Percentiles rank a stretch among this genome's conserved stretches.
These are phyloP conservation scores for Hibiscus tridactylites DNA, from an alignment of 345 rosid genomes.

Conservation along the genomic window DNA sequence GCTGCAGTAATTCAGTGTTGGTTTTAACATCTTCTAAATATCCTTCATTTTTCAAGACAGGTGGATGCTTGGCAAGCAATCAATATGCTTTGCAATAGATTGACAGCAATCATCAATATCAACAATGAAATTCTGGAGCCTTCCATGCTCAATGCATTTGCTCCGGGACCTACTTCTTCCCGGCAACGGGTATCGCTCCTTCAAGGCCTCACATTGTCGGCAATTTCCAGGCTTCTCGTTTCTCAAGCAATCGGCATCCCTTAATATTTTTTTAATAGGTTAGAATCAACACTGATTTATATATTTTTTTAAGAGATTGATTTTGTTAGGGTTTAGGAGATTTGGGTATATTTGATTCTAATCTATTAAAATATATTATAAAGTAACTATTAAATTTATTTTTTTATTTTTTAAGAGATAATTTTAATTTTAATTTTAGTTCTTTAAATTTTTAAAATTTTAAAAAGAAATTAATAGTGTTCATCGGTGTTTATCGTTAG, in stretches of 20 bases:
- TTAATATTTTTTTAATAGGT: not conserved
- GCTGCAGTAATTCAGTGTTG: not conserved
- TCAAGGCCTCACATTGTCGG: conserved; percentile 43
- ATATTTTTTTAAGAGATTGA: no score
- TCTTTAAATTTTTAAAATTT: no score
- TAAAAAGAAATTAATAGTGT: no score
- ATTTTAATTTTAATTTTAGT: no score
- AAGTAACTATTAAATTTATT: no score
- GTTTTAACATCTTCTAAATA: not conserved
- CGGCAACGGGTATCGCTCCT: conserved; percentile 61
- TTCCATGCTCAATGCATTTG: no score
- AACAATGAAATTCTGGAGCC: conserved; percentile 14
- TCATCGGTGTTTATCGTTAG: no score
- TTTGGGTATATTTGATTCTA: no score
- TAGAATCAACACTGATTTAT: no score
- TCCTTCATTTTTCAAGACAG: not conserved
- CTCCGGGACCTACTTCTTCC: conserved; percentile 23
- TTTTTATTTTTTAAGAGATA: no score
- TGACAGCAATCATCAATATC: conserved; percentile 44
- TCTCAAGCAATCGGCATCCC: not conserved
- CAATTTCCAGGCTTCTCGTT: conserved; percentile 28
- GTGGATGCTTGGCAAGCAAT: not conserved
- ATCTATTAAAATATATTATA: no score
- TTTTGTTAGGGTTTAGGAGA: no score
- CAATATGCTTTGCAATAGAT: conserved; percentile 37